Evolutionary conservation across 2,329 filamentous ascomycete species (phyloP), one percentile per base, ranked within the genome.

Genomic region (Cladorrhinum sp.): DNA sequence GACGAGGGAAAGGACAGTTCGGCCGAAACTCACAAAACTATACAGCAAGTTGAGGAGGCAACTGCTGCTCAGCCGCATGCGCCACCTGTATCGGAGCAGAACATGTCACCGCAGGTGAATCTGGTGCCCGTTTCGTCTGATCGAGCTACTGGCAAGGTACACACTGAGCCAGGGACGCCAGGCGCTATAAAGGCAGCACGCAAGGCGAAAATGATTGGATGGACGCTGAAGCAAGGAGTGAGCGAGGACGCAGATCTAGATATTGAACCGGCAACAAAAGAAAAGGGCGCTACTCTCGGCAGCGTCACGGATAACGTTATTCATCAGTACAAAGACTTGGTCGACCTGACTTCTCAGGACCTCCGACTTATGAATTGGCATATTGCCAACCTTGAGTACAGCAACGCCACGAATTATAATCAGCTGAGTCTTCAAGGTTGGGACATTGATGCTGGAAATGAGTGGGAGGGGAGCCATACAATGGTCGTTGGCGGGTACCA

Each of bases 361-460:
- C 88, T 96, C 74, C 86, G 95, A 51, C 80, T 99, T 16, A 83
- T 98, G 70, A 99, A 97, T 71, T 99, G 95, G 95, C 96, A 99
- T 74, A 90, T 97, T 73, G 96, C 96, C 66, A 99, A 99, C 71
- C 82, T 99, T 14, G 95, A 99, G 74, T 99, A 99, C 72, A 96
- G 94, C 64, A 99, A 98, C 73, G 95, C 95, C 1, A 91, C 88
- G 1, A 96, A 92, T 66, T 86, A 96, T 58, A 88, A 90, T 66
- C 89, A 90, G 64, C 83, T 99, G 18, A 98, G 94, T 73, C 84
- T 99, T 14, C 86, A 88, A 7, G 88, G 93, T 0, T 98, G 96
- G 91, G 96, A 99, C 74, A 92, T 99, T 69, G 96, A 99, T 71
- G 92, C 93, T 55, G 95, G 95, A 0, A 97, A 99, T 69, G 95